Conservation (phyloP, 1,139 yeast genomes). For the Lodderomyces pseudojiufengensis region DNA sequence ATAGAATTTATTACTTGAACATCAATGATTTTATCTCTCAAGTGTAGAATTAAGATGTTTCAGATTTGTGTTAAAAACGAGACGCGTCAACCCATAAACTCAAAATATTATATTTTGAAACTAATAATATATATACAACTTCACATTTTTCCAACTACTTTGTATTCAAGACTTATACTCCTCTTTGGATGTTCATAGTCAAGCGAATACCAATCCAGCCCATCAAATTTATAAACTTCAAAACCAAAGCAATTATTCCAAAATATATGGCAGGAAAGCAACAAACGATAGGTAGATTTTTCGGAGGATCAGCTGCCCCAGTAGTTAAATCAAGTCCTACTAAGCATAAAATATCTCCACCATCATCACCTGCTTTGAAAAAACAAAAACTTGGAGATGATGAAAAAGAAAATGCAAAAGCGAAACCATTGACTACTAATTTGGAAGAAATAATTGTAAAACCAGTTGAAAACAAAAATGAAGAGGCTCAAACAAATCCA, state of each 20-base stretch:
- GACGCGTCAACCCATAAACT: slow-evolving; percentile 1
- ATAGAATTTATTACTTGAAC: background rate
- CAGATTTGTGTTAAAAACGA: background rate
- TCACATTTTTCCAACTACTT: background rate
- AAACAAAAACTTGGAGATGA: slow-evolving; percentile 3
- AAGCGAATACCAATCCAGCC: background rate
- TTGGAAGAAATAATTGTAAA: background rate
- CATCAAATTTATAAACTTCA: background rate
- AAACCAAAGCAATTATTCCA: too few species aligned
- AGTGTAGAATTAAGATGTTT: too few species aligned
- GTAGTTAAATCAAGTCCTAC: slow-evolving; percentile 1
- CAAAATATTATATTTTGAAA: too few species aligned
- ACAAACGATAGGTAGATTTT: slow-evolving; percentile 35
- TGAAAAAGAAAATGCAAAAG: slow-evolving; percentile 1
- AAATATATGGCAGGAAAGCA: slow-evolving; percentile 31
- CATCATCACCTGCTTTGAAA: slow-evolving; percentile 2
- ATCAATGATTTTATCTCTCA: background rate
- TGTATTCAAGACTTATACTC: background rate
- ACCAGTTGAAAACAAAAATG: slow-evolving; percentile 6
- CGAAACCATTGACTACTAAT: slow-evolving; percentile 1
- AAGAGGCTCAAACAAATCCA: slow-evolving; percentile 2
- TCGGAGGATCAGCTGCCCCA: slow-evolving; percentile 18
- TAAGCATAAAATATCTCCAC: background rate
- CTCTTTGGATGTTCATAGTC: background rate
- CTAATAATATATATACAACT: too few species aligned